These are phyloP conservation scores for Kluyveromyces lactis DNA, from an alignment of 805 yeast genomes.

Conservation along the genomic window DNA sequence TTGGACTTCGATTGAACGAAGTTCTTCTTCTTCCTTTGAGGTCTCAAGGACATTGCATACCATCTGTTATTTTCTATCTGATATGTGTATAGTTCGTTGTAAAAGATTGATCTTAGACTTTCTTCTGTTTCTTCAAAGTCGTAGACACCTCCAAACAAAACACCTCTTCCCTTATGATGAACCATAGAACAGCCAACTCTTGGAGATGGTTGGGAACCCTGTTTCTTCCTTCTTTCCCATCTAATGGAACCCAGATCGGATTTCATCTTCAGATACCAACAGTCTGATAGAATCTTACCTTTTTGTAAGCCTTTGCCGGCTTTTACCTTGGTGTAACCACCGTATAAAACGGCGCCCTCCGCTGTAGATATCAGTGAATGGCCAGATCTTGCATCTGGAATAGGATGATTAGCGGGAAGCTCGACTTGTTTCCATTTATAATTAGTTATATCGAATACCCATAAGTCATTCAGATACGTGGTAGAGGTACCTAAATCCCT, in stretches of 20 bases:
- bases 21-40: constrained; percentile 45
- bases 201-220: constrained; percentile 85
- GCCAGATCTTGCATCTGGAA: constrained; percentile 91
- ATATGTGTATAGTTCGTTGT: constrained; percentile 70
- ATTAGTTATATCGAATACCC: constrained; percentile 86
- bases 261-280: constrained; percentile 85
- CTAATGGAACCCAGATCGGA: constrained; percentile 61
- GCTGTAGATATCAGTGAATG: constrained; percentile 74
- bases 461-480: constrained; percentile 73
- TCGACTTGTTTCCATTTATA: constrained; percentile 89
- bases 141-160: constrained; percentile 90
- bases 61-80: constrained; percentile 84
- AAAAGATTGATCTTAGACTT: constrained; percentile 74
- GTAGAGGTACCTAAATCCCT: constrained; percentile 81
- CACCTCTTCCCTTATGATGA: constrained; percentile 83
- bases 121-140: constrained; percentile 96
- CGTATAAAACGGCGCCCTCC: constrained; percentile 82
- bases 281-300: constrained; percentile 81
- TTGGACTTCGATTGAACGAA: constrained; percentile 38
- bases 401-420: constrained; percentile 69
- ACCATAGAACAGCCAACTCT: constrained; percentile 93
- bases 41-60: constrained; percentile 63
- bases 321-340: constrained; percentile 91
- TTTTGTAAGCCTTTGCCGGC: constrained; percentile 82
- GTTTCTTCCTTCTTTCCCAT: constrained; percentile 86